Conservation (phyloP, 2,329 filamentous ascomycete genomes). For the Ascocoryne sarcoides region DNA sequence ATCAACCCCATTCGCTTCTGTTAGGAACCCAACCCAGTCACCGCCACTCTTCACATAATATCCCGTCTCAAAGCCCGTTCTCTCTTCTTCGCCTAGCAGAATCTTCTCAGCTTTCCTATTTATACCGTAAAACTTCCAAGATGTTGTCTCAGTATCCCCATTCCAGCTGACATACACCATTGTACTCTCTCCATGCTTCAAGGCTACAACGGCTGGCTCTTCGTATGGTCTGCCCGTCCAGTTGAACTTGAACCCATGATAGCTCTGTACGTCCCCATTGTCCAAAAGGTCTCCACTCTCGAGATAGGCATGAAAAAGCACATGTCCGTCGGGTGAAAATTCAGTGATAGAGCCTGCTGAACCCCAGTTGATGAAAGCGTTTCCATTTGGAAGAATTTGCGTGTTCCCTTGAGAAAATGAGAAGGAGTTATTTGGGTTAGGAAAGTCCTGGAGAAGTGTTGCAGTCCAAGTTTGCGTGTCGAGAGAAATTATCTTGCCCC, state of each 20-base stretch:
- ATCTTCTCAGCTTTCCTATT: constrained; percentile 29
- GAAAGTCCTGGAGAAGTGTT: constrained; percentile 13
- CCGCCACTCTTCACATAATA: not conserved
- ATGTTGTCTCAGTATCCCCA: constrained; percentile 37
- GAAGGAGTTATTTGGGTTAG: constrained; percentile 16
- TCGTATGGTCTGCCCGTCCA: constrained; percentile 32
- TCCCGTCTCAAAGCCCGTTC: constrained; percentile 36
- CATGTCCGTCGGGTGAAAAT: constrained; percentile 25
- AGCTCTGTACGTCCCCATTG: constrained; percentile 28
- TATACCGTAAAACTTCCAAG: constrained; percentile 31
- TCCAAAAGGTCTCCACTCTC: constrained; percentile 25
- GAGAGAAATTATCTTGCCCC: constrained; percentile 18
- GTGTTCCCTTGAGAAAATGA: constrained; percentile 18
- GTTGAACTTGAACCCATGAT: constrained; percentile 32
- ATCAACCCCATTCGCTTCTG: not conserved
- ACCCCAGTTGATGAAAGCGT: constrained; percentile 22
- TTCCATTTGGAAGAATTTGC: constrained; percentile 19
- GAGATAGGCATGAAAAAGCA: constrained; percentile 33
- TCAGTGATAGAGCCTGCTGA: constrained; percentile 18
- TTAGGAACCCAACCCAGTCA: not conserved
- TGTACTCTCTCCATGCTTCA: constrained; percentile 23
- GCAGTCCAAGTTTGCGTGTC: constrained; percentile 14
- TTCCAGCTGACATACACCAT: constrained; percentile 46
- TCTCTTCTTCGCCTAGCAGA: constrained; percentile 31
- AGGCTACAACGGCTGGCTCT: constrained; percentile 31